phyloP scores from a whole-genome alignment of 805 yeast genomes.

The Saccharomycopsis fodiens region DNA sequence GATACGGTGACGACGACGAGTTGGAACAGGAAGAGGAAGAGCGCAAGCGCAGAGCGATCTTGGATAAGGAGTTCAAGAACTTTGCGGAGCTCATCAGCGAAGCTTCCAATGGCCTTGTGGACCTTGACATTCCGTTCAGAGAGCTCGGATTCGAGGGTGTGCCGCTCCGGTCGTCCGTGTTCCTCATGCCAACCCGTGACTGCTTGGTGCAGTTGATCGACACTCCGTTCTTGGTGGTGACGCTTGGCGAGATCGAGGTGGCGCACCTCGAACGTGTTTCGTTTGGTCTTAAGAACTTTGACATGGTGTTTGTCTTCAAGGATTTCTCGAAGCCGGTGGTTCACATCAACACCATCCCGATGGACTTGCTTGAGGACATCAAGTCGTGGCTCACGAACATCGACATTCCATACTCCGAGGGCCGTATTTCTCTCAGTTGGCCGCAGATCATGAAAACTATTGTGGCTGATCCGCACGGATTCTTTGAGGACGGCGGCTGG shows the following conservation, averaged over 20 bases:
- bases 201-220: constrained; percentile 91
- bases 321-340: constrained; percentile 84
- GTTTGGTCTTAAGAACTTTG: constrained; percentile 94
- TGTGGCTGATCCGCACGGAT: constrained; percentile 86
- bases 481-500: constrained; percentile 96
- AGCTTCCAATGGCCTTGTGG: constrained; percentile 73
- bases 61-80: constrained; percentile 84
- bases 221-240: constrained; percentile 89
- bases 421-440: constrained; percentile 96
- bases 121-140: constrained; percentile 89
- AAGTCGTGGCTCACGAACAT: constrained; percentile 98
- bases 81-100: constrained; percentile 91
- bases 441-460: constrained; percentile 90
- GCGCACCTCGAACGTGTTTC: constrained; percentile 96
- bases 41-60: constrained; percentile 79
- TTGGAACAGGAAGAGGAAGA: constrained; percentile 98
- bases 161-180: constrained; percentile 88
- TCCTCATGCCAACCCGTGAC: constrained; percentile 95
- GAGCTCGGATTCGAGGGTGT: constrained; percentile 98
- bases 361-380: constrained; percentile 83
- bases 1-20: constrained; percentile 98
- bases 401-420: constrained; percentile 90
- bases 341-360: constrained; percentile 91
- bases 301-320: constrained; percentile 91
- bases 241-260: constrained; percentile 85